A percentile compares a stretch with the other conserved stretches of the same genome.
These are phyloP conservation scores for Paulownia fortunei DNA, from an alignment of 257 asterid genomes.

Conservation along the genomic window DNA sequence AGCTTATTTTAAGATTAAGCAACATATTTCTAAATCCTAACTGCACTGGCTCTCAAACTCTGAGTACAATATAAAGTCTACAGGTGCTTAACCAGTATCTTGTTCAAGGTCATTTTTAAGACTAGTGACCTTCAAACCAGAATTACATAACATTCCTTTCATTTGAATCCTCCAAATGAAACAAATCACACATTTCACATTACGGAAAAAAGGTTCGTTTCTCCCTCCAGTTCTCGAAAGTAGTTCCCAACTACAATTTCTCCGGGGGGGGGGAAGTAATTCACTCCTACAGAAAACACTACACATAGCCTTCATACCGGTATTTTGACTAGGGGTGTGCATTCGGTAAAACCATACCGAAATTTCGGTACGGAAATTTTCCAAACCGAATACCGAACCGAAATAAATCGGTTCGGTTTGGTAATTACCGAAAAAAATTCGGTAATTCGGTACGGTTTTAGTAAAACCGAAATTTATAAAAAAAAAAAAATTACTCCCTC, in stretches of 20 bases:
- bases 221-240: slow-evolving; percentile 10
- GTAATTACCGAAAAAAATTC: too few relatives aligned
- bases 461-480: too few relatives aligned
- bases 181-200: slow-evolving; percentile 8
- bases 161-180: slow-evolving; percentile 1
- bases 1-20: slow-evolving; percentile 12
- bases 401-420: too few relatives aligned
- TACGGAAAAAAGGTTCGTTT: not conserved
- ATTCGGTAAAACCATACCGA: too few relatives aligned
- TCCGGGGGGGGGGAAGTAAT: slow-evolving; percentile 5
- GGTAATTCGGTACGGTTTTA: too few relatives aligned
- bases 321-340: too few relatives aligned
- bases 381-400: too few relatives aligned
- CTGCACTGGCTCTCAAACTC: slow-evolving; percentile 9
- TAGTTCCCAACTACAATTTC: slow-evolving; percentile 19
- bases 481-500: too few relatives aligned
- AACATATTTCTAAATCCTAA: not conserved
- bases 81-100: not conserved
- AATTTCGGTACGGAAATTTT: too few relatives aligned
- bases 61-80: slow-evolving; percentile 2
- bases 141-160: not conserved
- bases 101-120: not conserved
- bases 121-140: not conserved
- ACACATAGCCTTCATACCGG: not conserved
- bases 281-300: not conserved